Percentiles rank a stretch among this genome's conserved stretches.
phyloP scores from a whole-genome alignment of 2,329 filamentous ascomycete species.

The Calonectria montana region DNA sequence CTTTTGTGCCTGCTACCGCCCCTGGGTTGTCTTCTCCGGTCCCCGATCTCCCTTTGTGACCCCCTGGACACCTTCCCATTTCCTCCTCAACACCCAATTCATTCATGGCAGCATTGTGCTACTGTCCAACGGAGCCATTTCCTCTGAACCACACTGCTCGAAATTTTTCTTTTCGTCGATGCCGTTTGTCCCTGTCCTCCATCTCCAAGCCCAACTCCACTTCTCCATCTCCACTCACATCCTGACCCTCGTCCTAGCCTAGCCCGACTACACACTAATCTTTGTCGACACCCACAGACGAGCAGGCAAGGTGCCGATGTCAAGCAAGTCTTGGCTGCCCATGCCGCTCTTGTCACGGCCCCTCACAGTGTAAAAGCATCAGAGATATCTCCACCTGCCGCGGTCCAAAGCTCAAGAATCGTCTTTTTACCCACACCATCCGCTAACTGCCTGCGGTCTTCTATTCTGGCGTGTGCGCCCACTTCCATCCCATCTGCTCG shows the following conservation, averaged over 20 bases:
- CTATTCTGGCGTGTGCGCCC: conserved; percentile 10
- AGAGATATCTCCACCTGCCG: conserved; percentile 13
- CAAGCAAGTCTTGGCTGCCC: conserved; percentile 3
- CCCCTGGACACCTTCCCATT: neutral
- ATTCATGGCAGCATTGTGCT: neutral
- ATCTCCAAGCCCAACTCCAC: conserved; percentile 15
- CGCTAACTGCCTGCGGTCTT: conserved; percentile 16
- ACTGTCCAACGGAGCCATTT: neutral
- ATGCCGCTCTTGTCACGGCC: conserved; percentile 16
- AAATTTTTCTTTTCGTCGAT: neutral
- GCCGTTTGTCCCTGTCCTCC: neutral
- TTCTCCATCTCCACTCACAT: conserved; percentile 20
- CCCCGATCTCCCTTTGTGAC: conserved; percentile 2
- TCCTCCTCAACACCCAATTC: neutral
- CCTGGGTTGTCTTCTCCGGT: neutral
- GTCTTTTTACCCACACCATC: conserved; percentile 13
- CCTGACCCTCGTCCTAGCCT: conserved; percentile 13
- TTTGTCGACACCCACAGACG: conserved; percentile 11
- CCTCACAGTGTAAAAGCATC: conserved; percentile 18
- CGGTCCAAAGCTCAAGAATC: conserved; percentile 11
- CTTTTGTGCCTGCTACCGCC: conserved; percentile 8
- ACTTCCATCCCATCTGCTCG: neutral
- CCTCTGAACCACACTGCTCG: neutral
- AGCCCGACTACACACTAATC: conserved; percentile 9
- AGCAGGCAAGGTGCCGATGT: conserved; percentile 15